Evolutionary conservation across 192 early-diverging fungal genomes (phyloP), one percentile per base, ranked within the genome.

Genomic region (Jimgerdemannia lactiflua): DNA sequence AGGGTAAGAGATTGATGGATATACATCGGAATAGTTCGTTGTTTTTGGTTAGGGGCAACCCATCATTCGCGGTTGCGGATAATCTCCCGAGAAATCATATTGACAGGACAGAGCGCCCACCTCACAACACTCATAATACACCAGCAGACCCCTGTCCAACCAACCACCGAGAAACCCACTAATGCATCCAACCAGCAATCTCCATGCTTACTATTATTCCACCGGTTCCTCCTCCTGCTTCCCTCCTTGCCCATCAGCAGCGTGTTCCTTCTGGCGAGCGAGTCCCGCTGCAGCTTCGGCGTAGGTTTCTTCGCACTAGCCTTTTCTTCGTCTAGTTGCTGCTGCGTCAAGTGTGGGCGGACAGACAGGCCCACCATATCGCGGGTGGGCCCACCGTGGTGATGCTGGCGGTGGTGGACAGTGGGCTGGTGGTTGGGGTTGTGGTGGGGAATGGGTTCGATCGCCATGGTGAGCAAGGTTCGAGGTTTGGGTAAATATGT

Each of bases 151-250:
- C 29, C 29, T 1, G 29, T 29, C 29, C 1, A 29, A 29, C 29
- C 29, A 29, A 29, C 29, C 29, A 29, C 29, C 29, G 29, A 29
- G 0, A 29, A 29, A 29, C 29, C 29, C 29, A 29, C 29, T 29
- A 43, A 42, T 64, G 65, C 44, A 43, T 42, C 42, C 20, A 18
- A 42, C 63, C 72, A 65, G 64, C 39, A 54, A 72, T 14, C n/a
- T 18, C 42, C 4, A 42, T 71, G 75, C 84, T 87, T 86, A 85
- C 88, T 86, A 73, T 89, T 89, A 72, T 85, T 82, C 72, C 82
- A 80, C 74, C 88, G 79, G 59, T 89, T 80, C 6, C 84, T 73
- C 18, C 86, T 75, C 71, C 84, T 73, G 64, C 81, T 84, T 29
- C 84, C 85, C 63, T 86, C 84, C 20, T 77, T 82, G 19, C 87